Conservation (phyloP, 2,329 filamentous ascomycete genomes). For the Grosmannia penicillata region DNA sequence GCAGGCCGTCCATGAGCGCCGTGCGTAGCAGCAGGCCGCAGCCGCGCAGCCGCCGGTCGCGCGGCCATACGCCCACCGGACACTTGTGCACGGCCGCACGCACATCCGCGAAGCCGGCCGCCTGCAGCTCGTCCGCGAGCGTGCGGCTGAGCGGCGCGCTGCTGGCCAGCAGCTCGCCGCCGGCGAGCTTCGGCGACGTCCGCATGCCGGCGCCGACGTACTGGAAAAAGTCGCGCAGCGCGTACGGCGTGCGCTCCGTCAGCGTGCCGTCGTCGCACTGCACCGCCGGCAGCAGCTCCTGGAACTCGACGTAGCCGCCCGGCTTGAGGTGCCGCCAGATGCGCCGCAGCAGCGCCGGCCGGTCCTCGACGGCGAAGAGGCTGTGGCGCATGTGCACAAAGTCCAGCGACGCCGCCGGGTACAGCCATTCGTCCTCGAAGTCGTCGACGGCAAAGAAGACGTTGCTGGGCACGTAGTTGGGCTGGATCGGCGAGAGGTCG, state of each 20-base stretch:
- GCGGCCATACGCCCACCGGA: conserved; percentile 34
- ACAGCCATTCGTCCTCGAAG: conserved; percentile 35
- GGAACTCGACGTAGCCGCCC: conserved; percentile 34
- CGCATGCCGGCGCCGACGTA: conserved; percentile 19
- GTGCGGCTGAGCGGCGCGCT: no score
- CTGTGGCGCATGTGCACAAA: conserved; percentile 34
- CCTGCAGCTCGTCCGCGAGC: conserved; percentile 21
- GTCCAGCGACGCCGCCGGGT: conserved; percentile 29
- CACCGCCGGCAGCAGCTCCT: conserved; percentile 27
- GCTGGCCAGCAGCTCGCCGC: conserved; percentile 2
- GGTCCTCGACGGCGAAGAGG: conserved; percentile 28
- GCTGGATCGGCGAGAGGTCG: conserved; percentile 37
- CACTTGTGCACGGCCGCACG: conserved; percentile 22
- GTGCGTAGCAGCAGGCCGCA: conserved; percentile 31
- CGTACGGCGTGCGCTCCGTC: conserved; percentile 23
- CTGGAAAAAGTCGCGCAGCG: conserved; percentile 28
- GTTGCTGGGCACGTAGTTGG: conserved; percentile 34
- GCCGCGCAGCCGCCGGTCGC: conserved; percentile 23
- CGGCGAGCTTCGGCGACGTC: conserved; percentile 14
- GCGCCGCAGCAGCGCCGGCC: conserved; percentile 23
- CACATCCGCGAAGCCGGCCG: conserved; percentile 27
- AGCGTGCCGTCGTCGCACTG: conserved; percentile 30
- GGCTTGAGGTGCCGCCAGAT: conserved; percentile 33
- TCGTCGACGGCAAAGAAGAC: conserved; percentile 37
- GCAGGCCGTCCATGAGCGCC: conserved; percentile 20